Evolutionary conservation across 805 yeast genomes (phyloP).

Genomic region (Wickerhamomyces alni): DNA sequence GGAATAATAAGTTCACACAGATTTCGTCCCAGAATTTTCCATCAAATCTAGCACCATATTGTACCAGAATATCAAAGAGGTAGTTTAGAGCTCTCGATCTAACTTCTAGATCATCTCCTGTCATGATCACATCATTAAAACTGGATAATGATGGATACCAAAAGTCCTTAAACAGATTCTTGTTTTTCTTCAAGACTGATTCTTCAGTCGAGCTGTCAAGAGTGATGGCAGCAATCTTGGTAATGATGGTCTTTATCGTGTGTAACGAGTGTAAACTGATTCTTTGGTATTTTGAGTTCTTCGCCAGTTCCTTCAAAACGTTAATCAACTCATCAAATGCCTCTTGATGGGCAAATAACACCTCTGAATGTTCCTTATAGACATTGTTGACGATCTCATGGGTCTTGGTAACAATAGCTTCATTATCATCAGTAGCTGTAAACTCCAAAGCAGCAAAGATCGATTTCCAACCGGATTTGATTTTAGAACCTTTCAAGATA

Average conservation of each 20-base stretch:
- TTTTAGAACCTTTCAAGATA: slow-evolving; percentile 60
- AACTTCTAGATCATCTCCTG: slow-evolving; percentile 90
- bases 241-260: slow-evolving; percentile 56
- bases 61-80: slow-evolving; percentile 74
- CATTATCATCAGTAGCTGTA: slow-evolving; percentile 60
- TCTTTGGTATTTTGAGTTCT: slow-evolving; percentile 78
- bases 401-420: slow-evolving; percentile 55
- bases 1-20: slow-evolving; percentile 76
- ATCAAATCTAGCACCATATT: slow-evolving; percentile 73
- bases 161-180: slow-evolving; percentile 43
- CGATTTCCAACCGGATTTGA: slow-evolving; percentile 93
- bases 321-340: slow-evolving; percentile 53
- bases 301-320: slow-evolving; percentile 76
- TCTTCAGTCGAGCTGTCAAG: slow-evolving; percentile 21
- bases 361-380: slow-evolving; percentile 52
- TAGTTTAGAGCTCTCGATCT: slow-evolving; percentile 81
- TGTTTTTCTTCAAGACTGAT: slow-evolving; percentile 25
- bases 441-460: slow-evolving; percentile 72
- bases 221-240: slow-evolving; percentile 46
- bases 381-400: slow-evolving; percentile 59
- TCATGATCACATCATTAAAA: slow-evolving; percentile 85
- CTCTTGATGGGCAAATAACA: slow-evolving; percentile 65
- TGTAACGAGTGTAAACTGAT: slow-evolving; percentile 77
- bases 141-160: slow-evolving; percentile 89
- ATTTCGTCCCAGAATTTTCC: slow-evolving; percentile 76